These are phyloP conservation scores for Calendula officinalis DNA, from an alignment of 129 eudicot genomes.

Conservation along the genomic window DNA sequence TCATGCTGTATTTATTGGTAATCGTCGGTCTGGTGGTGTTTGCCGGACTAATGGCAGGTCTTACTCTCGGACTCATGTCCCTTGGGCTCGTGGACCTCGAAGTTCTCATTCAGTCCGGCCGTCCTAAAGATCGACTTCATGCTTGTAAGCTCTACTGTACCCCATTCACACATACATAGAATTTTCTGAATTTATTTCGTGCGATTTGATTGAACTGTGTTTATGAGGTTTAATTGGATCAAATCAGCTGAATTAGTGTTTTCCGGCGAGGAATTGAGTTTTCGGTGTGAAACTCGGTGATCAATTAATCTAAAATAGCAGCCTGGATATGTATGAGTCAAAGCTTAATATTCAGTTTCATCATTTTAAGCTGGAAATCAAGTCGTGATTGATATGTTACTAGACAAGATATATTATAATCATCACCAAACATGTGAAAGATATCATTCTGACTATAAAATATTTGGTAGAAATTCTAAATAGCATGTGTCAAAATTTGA, in stretches of 20 bases:
- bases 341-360: neutral
- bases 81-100: constrained; percentile 98
- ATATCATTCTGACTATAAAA: neutral
- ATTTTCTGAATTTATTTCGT: no score
- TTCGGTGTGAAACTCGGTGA: neutral
- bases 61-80: constrained; percentile 97
- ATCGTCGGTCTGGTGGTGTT: constrained; percentile 66
- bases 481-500: constrained; percentile 1
- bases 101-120: constrained; percentile 91
- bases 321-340: constrained; percentile 7
- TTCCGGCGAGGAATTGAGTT: constrained; percentile 4
- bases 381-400: neutral
- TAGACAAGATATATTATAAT: neutral
- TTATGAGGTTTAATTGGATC: constrained; percentile 5
- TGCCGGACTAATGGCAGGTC: constrained; percentile 98
- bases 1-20: constrained; percentile 43
- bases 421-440: constrained; percentile 12
- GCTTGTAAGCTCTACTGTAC: constrained; percentile 50
- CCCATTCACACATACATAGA: no score
- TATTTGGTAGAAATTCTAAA: neutral
- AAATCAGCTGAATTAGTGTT: neutral
- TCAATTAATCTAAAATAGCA: neutral
- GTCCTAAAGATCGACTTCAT: constrained; percentile 78
- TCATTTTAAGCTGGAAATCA: constrained; percentile 14
- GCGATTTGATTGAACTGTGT: constrained; percentile 3